Conservation (phyloP, 169 alveolate species). For the Babesia bigemina region DNA sequence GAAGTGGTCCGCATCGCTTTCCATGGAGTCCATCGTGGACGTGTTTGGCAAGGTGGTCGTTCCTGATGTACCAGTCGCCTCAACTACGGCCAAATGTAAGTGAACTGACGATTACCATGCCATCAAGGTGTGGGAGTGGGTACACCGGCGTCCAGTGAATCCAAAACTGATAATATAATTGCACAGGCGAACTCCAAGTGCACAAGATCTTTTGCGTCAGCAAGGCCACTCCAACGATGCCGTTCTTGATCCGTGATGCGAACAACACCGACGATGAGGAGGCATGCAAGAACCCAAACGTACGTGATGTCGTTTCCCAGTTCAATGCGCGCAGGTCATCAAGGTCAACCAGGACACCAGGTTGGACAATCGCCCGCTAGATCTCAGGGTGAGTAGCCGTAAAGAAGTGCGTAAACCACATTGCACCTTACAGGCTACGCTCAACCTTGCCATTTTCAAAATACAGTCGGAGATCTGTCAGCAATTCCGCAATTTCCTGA, state of each 20-base stretch:
- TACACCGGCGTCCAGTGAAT: background rate
- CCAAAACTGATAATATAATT: background rate
- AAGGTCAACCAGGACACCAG: conserved; percentile 94
- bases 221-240: conserved; percentile 87
- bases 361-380: conserved; percentile 95
- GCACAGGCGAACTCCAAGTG: conserved; percentile 84
- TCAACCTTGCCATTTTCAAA: conserved; percentile 88
- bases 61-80: conserved; percentile 88
- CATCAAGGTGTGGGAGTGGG: background rate
- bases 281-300: conserved; percentile 66
- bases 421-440: conserved; percentile 23
- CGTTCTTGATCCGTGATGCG: conserved; percentile 97
- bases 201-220: conserved; percentile 86
- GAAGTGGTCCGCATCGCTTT: conserved; percentile 81
- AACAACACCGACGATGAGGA: conserved; percentile 84
- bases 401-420: conserved; percentile 65
- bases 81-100: conserved; percentile 88
- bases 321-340: conserved; percentile 73
- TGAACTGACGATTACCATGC: background rate
- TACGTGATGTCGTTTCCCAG: background rate
- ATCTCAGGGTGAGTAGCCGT: conserved; percentile 84
- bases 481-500: conserved; percentile 90
- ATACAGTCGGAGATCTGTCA: conserved; percentile 92
- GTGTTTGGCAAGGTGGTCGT: conserved; percentile 88
- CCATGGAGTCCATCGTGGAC: conserved; percentile 93